Base-by-base conservation (phyloP, 352 stramenopile species). In the Phytopythium delawarense region DNA sequence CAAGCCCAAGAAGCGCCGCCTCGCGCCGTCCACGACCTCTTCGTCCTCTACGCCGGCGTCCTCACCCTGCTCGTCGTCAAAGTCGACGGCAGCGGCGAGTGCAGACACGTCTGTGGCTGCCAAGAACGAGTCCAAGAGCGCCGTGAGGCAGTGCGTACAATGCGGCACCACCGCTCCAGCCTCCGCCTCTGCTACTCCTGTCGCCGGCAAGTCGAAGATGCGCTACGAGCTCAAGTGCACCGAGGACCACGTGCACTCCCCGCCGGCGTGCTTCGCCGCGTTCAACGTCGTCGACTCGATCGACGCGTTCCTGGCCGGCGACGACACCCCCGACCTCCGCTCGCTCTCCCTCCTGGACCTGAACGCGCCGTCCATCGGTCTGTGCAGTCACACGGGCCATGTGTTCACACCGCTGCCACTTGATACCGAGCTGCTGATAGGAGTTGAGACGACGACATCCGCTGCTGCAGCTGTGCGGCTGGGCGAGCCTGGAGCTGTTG, bases 171-270 rank as follows among this genome's bases (percentile, higher is more conserved):
- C 51, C 11, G 55, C 51, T 34, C 35, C 35, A 60, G 23, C 18
- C 51, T 58, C 18, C 54, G 56, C 42, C 34, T 21, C 16, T 16
- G 28, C 48, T 16, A 44, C 39, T 57, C 66, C 70, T 15, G 61
- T 8, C 34, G 34, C 63, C 0, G 28, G 13, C 23, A 69, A 70
- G 55, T 45, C 69, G 4, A 23, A 34, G 15, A 64, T 69, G 30
- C 69, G 75, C 6, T 86, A 82, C 37, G 74, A 88, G 49, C 63
- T 87, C 30, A 84, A 70, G 53, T 90, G 81, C 49, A 76, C 76
- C 0, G 71, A 86, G 28, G 76, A 88, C 57, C 78, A 88, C 63
- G 70, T 81, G 8, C 76, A 88, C 60, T 84, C 69, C 1, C 69
- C 76, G 37, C 80, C 80, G 0, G 73, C 78, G 34, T 88, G 78